These are phyloP conservation scores for Phytophthora sojae DNA, from an alignment of 352 stramenopile genomes.

Conservation along the genomic window DNA sequence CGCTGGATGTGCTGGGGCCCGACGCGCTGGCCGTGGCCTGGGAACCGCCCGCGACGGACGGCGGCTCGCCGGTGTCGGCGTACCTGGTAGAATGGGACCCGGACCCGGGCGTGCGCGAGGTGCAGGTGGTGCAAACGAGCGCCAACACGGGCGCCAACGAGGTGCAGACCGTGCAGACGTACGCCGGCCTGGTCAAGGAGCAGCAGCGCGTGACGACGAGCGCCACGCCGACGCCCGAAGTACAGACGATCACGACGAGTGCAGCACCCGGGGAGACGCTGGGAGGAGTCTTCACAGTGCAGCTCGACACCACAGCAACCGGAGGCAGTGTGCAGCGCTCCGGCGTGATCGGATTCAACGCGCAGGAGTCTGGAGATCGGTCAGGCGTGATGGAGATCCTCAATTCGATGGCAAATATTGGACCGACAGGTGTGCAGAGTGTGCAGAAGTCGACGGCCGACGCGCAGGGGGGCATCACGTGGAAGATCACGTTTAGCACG, in stretches of 20 bases:
- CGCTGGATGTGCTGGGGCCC: slow-evolving; percentile 70
- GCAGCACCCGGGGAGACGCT: slow-evolving; percentile 85
- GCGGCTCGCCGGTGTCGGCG: slow-evolving; percentile 75
- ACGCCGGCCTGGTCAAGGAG: slow-evolving; percentile 85
- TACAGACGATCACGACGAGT: slow-evolving; percentile 90
- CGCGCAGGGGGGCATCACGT: slow-evolving; percentile 91
- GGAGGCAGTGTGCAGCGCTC: slow-evolving; percentile 92
- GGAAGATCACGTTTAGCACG: slow-evolving; percentile 89
- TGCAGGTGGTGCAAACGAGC: slow-evolving; percentile 87
- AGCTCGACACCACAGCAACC: slow-evolving; percentile 87
- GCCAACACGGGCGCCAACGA: slow-evolving; percentile 93
- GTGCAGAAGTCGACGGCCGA: slow-evolving; percentile 76
- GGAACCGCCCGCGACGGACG: slow-evolving; percentile 74
- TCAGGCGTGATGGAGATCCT: slow-evolving; percentile 75
- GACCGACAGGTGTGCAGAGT: slow-evolving; percentile 53
- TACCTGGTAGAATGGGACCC: slow-evolving; percentile 95
- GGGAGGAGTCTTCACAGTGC: slow-evolving; percentile 91
- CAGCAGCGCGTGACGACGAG: slow-evolving; percentile 89
- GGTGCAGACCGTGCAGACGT: slow-evolving; percentile 93
- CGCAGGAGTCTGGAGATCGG: slow-evolving; percentile 54
- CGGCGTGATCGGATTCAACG: slow-evolving; percentile 91
- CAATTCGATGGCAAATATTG: slow-evolving; percentile 84
- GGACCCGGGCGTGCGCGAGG: slow-evolving; percentile 84
- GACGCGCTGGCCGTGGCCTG: slow-evolving; percentile 78
- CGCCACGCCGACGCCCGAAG: slow-evolving; percentile 61